Percentiles rank a stretch among this genome's conserved stretches.
phyloP scores from a whole-genome alignment of 768 basidiomycete species.

The Bullera alba region DNA sequence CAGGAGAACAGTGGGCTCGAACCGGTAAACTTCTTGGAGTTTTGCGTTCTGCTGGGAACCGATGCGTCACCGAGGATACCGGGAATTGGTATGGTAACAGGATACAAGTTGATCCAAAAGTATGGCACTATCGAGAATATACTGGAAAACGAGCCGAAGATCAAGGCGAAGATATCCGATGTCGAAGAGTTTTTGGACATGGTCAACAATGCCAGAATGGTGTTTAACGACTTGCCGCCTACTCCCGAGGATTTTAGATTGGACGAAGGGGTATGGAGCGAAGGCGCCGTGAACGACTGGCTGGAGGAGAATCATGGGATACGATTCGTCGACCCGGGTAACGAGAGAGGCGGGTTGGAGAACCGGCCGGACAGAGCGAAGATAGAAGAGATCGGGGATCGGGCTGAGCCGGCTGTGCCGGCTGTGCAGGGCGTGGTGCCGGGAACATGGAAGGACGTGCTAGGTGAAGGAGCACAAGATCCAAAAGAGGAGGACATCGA shows the following conservation, averaged over 20 bases:
- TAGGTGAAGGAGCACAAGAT: too few relatives aligned
- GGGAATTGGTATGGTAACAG: constrained; percentile 69
- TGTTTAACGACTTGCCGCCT: constrained; percentile 25
- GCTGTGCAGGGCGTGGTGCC: too few relatives aligned
- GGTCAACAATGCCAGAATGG: constrained; percentile 20
- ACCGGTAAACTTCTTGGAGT: constrained; percentile 64
- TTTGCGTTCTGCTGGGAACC: constrained; percentile 78
- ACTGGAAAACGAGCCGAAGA: constrained; percentile 46
- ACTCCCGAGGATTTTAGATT: constrained; percentile 16
- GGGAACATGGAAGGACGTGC: too few relatives aligned
- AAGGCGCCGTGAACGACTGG: constrained; percentile 19
- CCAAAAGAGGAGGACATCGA: too few relatives aligned
- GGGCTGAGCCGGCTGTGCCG: too few relatives aligned
- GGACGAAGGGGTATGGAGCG: constrained; percentile 11
- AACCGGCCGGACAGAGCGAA: too few relatives aligned
- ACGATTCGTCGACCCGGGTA: constrained; percentile 9
- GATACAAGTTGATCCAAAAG: constrained; percentile 66
- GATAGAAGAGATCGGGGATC: too few relatives aligned
- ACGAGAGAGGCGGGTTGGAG: background rate
- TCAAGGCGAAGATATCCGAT: constrained; percentile 9
- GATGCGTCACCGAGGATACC: constrained; percentile 83
- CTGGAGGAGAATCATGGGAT: constrained; percentile 36
- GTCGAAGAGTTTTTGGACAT: constrained; percentile 23
- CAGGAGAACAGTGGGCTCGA: constrained; percentile 57
- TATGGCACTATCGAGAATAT: constrained; percentile 68